Evolutionary conservation across 306 rosid genomes (phyloP), one percentile per base, ranked within the genome.

Genomic region (Urtica urens): DNA sequence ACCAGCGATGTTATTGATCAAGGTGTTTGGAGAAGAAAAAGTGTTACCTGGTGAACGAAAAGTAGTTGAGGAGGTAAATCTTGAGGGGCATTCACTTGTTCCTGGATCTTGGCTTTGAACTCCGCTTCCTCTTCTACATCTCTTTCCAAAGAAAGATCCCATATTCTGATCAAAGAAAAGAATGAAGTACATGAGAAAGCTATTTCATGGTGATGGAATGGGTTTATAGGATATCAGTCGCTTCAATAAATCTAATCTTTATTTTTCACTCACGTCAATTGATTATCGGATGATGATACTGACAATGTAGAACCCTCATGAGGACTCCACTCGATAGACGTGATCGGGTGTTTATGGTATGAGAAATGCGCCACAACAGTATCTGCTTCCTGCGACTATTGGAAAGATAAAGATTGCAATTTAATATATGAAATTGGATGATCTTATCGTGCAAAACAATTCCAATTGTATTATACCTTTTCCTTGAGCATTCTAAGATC

Each of bases 81-180:
- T 71, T 64, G 78, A 1, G 99, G 95, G 8, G 95, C 85, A 37
- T 81, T 77, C 18, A 81, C 99, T 64, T 63, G 71, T 60, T 90
- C 99, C 55, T 73, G 60, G 30, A 79, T 85, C 72, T 78, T 59
- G 33, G 87, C 81, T 77, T 66, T 85, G 68, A 90, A 90, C 60
- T 90, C 94, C 22, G 83, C 94, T 64, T 90, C 95, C 63, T 90
- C 99, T 77, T 90, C 94, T 69, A 81, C 95, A 0, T 90, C 99
- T 67, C 76, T 84, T 38, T 90, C 99, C 35, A 85, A 58, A 17
- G 99, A 85, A 24, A 90, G 95, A 64, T 90, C 99, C 99, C 99
- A 90, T 68, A 85, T 90, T 62, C 99, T 90, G 74, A 38, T 9
- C 11, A 31, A 55, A n/a, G 17, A 29, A 63, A 61, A 21, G 35